phyloP scores from a whole-genome alignment of 179 eudicot genomes.

The Silene vulgaris region DNA sequence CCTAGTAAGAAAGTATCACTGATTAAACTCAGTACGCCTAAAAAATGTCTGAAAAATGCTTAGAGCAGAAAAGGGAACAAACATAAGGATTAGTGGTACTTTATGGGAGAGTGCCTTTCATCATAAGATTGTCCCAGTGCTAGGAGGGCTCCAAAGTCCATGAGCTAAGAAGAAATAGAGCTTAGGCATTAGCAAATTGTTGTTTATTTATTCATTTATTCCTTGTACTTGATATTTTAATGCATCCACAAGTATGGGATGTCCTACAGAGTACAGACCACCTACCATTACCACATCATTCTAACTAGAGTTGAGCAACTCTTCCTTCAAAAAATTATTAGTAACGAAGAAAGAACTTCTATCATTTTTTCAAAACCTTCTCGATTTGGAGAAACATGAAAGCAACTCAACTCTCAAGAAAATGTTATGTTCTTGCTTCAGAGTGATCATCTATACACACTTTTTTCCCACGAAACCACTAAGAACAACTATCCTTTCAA shows the following conservation, averaged over 20 bases:
- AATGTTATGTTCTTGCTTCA: too few species aligned
- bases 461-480: too few species aligned
- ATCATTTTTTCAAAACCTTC: too few species aligned
- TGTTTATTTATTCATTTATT: background rate
- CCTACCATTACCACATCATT: background rate
- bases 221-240: background rate
- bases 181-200: conserved; percentile 15
- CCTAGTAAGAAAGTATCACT: background rate
- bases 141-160: conserved; percentile 9
- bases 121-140: conserved; percentile 15
- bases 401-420: too few species aligned
- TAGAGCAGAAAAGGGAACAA: conserved; percentile 1
- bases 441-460: too few species aligned
- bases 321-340: too few species aligned
- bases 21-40: background rate
- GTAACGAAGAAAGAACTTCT: too few species aligned
- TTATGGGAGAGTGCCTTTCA: conserved; percentile 14
- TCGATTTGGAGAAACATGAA: too few species aligned
- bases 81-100: conserved; percentile 10
- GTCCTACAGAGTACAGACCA: background rate
- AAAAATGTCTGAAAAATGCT: background rate
- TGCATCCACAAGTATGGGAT: background rate
- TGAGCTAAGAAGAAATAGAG: conserved; percentile 15
- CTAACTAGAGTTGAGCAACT: too few species aligned
- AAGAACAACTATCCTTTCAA: too few species aligned